Evolutionary conservation across 768 basidiomycete species (phyloP), one percentile per base, ranked within the genome.

Genomic region (Crepidotus variabilis): DNA sequence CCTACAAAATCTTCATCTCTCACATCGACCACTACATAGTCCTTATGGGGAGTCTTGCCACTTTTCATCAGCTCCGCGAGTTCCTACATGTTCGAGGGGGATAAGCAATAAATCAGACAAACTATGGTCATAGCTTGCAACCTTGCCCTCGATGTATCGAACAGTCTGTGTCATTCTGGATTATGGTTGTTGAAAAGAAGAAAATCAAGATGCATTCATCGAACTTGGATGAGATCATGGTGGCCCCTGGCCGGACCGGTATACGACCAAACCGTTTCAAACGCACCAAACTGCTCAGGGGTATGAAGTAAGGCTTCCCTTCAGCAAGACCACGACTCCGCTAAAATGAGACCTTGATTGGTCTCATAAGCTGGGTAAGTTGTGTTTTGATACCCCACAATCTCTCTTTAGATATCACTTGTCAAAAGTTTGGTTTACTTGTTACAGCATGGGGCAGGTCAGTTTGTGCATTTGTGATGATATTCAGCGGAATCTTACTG

Each of bases 1-100:
- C 92, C 92, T 10, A 66, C 74, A 69, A 78, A 89, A 61, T 94
- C 92, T 55, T 86, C 82, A 67, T 92, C 91, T n/a, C 92, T 85
- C 32, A 94, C 92, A 67, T 94, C 92, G 39, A 94, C 80, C 46
- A 94, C 78, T 28, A 87, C 68, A 66, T 85, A 93, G 66, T 92
- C 89, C 66, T 83, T 81, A 63, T 75, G 71, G 7, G 82, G 72
- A 32, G 74, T 71, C 63, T 84, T 84, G 54, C 59, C 65, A 65
- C 80, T 83, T 70, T 86, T 91, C 61, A 92, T 85, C 57, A 90
- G 68, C 28, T 72, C 69, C 18, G 85, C 85, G 48, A 93, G 82
- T 65, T 88, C 83, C 90, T 92, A 28, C 14, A n/a, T 46, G 9
- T 22, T 50, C 10, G 43, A n/a, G n/a, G n/a, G n/a, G 36, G 11